These are phyloP conservation scores for Noccaea caerulescens DNA, from an alignment of 345 rosid genomes.

Conservation along the genomic window DNA sequence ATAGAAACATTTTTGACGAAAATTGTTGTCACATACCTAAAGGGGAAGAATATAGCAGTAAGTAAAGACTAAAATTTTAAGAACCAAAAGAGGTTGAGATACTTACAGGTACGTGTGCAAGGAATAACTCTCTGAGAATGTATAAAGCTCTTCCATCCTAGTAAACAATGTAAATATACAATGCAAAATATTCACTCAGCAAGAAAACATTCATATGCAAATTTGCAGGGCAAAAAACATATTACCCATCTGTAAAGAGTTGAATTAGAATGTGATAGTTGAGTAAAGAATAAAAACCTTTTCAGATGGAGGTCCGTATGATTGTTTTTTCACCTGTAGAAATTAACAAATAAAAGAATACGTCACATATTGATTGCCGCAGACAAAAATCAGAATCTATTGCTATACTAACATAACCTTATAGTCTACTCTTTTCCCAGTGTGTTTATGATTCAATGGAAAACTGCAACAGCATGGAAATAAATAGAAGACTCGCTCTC, in stretches of 20 bases:
- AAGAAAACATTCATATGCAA: slow-evolving; percentile 14
- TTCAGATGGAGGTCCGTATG: slow-evolving; percentile 46
- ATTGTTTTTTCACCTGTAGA: slow-evolving; percentile 62
- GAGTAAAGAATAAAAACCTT: slow-evolving; percentile 52
- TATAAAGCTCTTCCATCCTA: slow-evolving; percentile 71
- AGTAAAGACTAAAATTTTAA: slow-evolving; percentile 21
- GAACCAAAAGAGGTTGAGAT: slow-evolving; percentile 33
- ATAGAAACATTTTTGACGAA: slow-evolving; percentile 87
- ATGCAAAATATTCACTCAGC: neutral
- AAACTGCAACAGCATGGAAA: slow-evolving; percentile 1
- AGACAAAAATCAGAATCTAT: slow-evolving; percentile 14
- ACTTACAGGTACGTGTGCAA: slow-evolving; percentile 89
- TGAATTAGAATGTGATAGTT: slow-evolving; percentile 9
- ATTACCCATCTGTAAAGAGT: slow-evolving; percentile 26
- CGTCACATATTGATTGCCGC: slow-evolving; percentile 5
- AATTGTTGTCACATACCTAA: slow-evolving; percentile 68
- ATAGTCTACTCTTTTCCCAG: slow-evolving; percentile 16
- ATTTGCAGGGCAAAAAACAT: slow-evolving; percentile 15
- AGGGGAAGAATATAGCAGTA: slow-evolving; percentile 31
- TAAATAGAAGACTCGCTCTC: neutral
- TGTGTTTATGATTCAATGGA: slow-evolving; percentile 1
- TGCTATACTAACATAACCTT: slow-evolving; percentile 23
- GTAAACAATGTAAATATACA: slow-evolving; percentile 25
- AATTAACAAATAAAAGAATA: slow-evolving; percentile 20
- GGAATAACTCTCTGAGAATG: slow-evolving; percentile 75